Evolutionary conservation across 345 rosid genomes (phyloP).

Genomic region (Syzygium aqueum): DNA sequence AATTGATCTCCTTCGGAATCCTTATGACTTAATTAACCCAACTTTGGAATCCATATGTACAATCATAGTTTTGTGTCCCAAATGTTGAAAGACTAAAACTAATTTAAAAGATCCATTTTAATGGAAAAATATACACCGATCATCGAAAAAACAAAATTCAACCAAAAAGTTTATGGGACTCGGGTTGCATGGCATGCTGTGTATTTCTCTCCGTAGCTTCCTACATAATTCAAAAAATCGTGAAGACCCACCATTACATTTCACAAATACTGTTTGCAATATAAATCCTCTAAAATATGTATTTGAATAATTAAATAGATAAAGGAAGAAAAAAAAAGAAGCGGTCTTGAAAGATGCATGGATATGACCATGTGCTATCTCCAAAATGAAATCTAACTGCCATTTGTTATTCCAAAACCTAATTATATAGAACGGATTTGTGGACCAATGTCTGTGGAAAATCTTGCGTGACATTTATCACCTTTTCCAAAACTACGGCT

Average conservation of each 20-base stretch:
- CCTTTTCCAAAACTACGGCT: not conserved
- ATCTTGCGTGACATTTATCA: not conserved
- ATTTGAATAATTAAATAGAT: not conserved
- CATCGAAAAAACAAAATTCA: not conserved
- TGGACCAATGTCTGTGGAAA: not conserved
- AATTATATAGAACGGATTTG: not conserved
- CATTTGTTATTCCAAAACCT: not conserved
- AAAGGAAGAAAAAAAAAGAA: not conserved
- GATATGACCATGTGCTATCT: not conserved
- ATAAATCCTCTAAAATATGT: not conserved
- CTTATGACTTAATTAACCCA: not conserved
- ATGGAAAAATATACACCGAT: not conserved
- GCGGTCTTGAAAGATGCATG: not conserved
- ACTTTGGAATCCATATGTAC: not conserved
- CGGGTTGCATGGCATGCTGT: not conserved
- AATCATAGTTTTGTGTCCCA: not conserved
- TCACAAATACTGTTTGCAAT: not conserved
- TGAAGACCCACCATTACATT: not conserved
- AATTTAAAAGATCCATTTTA: not conserved
- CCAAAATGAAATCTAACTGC: not conserved
- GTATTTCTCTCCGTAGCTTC: not conserved
- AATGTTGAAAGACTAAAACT: not conserved
- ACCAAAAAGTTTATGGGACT: not conserved
- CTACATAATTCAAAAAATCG: not conserved
- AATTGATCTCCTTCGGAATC: not conserved